Conservation (phyloP, 2,329 filamentous ascomycete species). For the Fusarium odoratissimum region DNA sequence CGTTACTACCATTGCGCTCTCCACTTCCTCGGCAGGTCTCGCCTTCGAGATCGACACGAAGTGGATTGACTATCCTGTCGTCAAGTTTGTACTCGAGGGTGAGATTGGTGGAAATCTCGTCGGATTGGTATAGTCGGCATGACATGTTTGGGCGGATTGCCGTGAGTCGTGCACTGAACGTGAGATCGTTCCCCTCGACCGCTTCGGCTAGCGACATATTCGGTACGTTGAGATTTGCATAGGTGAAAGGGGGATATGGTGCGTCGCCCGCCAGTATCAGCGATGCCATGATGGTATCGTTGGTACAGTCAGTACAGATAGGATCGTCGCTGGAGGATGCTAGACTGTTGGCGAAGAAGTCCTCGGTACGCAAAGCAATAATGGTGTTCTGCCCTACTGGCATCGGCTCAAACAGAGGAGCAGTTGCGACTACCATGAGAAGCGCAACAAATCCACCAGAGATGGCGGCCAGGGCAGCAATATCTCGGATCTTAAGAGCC, state of each 20-base stretch:
- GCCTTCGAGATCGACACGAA: constrained; percentile 39
- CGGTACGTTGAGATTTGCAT: constrained; percentile 47
- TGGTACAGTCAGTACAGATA: constrained; percentile 38
- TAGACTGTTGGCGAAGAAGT: constrained; percentile 48
- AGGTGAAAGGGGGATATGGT: constrained; percentile 53
- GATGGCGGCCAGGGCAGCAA: constrained; percentile 45
- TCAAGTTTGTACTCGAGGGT: constrained; percentile 33
- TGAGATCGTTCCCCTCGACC: constrained; percentile 10
- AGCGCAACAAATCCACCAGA: constrained; percentile 45
- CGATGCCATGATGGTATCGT: constrained; percentile 49
- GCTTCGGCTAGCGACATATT: constrained; percentile 34
- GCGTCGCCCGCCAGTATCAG: constrained; percentile 51
- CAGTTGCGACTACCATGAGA: constrained; percentile 48
- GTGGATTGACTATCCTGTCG: constrained; percentile 32
- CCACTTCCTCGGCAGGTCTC: constrained; percentile 32
- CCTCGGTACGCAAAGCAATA: constrained; percentile 42
- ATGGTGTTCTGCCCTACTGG: constrained; percentile 40
- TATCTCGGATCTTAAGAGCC: constrained; percentile 43
- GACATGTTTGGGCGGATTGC: constrained; percentile 49
- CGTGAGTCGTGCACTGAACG: constrained; percentile 44
- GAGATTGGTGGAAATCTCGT: constrained; percentile 44
- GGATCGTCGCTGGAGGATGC: constrained; percentile 39
- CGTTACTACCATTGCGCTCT: constrained; percentile 23
- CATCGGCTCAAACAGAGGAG: constrained; percentile 49
- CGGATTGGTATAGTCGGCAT: constrained; percentile 32